Percentiles rank a stretch among this genome's conserved stretches.
phyloP scores from a whole-genome alignment of 331 rosid genomes.

The Rhamnella rubrinervis region DNA sequence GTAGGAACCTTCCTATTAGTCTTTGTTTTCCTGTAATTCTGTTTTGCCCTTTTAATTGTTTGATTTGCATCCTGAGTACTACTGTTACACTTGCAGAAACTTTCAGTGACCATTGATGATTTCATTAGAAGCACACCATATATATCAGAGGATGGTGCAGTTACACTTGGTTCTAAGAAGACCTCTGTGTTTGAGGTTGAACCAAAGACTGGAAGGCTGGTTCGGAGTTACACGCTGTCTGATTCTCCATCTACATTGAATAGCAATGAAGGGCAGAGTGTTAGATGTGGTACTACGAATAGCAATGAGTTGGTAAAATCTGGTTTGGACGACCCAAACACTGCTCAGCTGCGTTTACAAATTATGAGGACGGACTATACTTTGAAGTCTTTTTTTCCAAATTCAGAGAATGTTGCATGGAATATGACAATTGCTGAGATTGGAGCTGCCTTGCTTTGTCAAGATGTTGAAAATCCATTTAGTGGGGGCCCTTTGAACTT shows the following conservation, averaged over 20 bases:
- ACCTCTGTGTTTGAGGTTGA: slow-evolving; percentile 64
- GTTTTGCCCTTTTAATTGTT: not conserved
- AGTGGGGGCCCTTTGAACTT: slow-evolving; percentile 26
- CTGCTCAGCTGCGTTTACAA: slow-evolving; percentile 39
- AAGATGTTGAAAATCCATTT: slow-evolving; percentile 34
- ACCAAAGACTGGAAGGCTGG: slow-evolving; percentile 52
- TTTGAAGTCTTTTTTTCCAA: slow-evolving; percentile 45
- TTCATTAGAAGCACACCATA: slow-evolving; percentile 54
- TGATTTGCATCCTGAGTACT: not conserved
- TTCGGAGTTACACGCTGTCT: slow-evolving; percentile 36
- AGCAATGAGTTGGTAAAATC: slow-evolving; percentile 38
- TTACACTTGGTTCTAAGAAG: slow-evolving; percentile 68
- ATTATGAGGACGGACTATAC: slow-evolving; percentile 62
- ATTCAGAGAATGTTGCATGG: slow-evolving; percentile 57
- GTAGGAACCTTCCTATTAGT: not conserved
- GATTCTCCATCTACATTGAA: slow-evolving; percentile 30
- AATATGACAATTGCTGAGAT: slow-evolving; percentile 63
- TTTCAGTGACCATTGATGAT: slow-evolving; percentile 50
- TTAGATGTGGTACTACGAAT: slow-evolving; percentile 2
- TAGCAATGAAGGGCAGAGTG: slow-evolving; percentile 20
- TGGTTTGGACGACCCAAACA: slow-evolving; percentile 23
- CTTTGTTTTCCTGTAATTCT: not conserved
- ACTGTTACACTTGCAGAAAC: slow-evolving; percentile 49
- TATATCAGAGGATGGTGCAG: slow-evolving; percentile 63
- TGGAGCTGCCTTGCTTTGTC: slow-evolving; percentile 55